Evolutionary conservation across 2,329 filamentous ascomycete genomes (phyloP).

Genomic region (Calonectria pseudoreteaudii): DNA sequence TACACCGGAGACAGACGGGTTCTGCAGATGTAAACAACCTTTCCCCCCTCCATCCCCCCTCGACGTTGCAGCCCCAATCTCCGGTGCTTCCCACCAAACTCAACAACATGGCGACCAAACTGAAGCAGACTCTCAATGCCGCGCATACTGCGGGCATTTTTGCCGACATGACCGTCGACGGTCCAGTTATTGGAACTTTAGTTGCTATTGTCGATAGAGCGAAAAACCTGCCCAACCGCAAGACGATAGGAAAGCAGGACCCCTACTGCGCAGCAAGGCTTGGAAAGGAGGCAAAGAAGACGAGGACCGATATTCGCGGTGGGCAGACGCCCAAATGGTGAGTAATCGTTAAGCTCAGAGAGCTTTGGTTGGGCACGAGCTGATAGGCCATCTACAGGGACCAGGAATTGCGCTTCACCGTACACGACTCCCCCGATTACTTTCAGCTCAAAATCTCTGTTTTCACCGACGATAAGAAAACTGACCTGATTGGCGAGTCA

Average conservation of each 20-base stretch:
- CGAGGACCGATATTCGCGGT: conserved; percentile 90
- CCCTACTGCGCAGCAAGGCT: conserved; percentile 94
- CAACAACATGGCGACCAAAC: conserved; percentile 64
- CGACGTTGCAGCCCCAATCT: conserved; percentile 9
- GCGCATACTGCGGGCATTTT: conserved; percentile 93
- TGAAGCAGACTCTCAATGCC: conserved; percentile 68
- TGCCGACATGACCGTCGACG: conserved; percentile 92
- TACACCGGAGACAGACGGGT: conserved; percentile 24
- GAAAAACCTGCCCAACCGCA: conserved; percentile 96
- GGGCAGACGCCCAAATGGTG: conserved; percentile 97
- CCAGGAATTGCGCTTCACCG: conserved; percentile 94
- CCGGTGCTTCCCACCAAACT: conserved; percentile 25
- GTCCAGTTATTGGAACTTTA: conserved; percentile 91
- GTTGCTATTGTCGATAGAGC: conserved; percentile 93
- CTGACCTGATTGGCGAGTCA: conserved; percentile 93
- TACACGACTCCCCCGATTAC: conserved; percentile 97
- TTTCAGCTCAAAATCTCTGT: conserved; percentile 94
- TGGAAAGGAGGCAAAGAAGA: conserved; percentile 98
- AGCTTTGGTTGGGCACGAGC: conserved; percentile 6
- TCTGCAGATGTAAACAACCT: conserved; percentile 43
- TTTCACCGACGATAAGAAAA: conserved; percentile 99
- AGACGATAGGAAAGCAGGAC: conserved; percentile 98
- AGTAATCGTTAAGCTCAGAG: conserved; percentile 23
- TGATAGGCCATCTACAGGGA: conserved; percentile 73
- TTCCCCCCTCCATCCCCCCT: conserved; percentile 15